These are phyloP conservation scores for Groenewaldozyma auringiensis DNA, from an alignment of 1,139 yeast species.

Conservation along the genomic window DNA sequence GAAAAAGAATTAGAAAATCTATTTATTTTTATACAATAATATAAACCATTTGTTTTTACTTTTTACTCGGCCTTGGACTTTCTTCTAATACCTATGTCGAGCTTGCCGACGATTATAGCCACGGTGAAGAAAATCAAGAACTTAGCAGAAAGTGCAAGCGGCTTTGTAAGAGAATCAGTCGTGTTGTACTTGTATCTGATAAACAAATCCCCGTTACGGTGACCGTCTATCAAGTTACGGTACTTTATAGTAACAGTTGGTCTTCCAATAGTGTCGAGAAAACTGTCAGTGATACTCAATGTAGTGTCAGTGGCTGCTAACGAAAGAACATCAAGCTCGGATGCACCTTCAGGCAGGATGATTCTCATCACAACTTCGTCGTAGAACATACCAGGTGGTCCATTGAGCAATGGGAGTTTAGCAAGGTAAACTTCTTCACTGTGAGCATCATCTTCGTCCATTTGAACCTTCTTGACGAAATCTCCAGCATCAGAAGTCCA, in stretches of 20 bases:
- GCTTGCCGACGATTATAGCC: slow-evolving; percentile 42
- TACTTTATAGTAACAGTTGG: slow-evolving; percentile 61
- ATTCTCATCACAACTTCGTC: slow-evolving; percentile 53
- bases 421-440: slow-evolving; percentile 42
- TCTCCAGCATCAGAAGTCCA: slow-evolving; percentile 62
- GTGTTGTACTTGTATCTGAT: slow-evolving; percentile 52
- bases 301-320: slow-evolving; percentile 39
- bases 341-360: slow-evolving; percentile 85
- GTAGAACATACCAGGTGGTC: slow-evolving; percentile 59
- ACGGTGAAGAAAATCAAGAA: slow-evolving; percentile 56
- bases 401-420: slow-evolving; percentile 64
- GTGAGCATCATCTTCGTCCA: not conserved
- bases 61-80: not conserved
- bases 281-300: slow-evolving; percentile 40
- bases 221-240: slow-evolving; percentile 62
- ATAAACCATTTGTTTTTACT: not conserved
- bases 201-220: slow-evolving; percentile 49
- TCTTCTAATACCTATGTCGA: slow-evolving; percentile 30
- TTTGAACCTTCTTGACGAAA: slow-evolving; percentile 36
- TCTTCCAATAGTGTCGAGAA: slow-evolving; percentile 79
- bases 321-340: slow-evolving; percentile 49
- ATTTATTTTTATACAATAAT: slow-evolving; percentile 1
- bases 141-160: slow-evolving; percentile 57
- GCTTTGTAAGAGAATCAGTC: slow-evolving; percentile 51
- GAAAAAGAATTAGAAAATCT: not conserved